Base-by-base conservation (phyloP, 2,329 filamentous ascomycete genomes). In the Alternaria gansuensis region DNA sequence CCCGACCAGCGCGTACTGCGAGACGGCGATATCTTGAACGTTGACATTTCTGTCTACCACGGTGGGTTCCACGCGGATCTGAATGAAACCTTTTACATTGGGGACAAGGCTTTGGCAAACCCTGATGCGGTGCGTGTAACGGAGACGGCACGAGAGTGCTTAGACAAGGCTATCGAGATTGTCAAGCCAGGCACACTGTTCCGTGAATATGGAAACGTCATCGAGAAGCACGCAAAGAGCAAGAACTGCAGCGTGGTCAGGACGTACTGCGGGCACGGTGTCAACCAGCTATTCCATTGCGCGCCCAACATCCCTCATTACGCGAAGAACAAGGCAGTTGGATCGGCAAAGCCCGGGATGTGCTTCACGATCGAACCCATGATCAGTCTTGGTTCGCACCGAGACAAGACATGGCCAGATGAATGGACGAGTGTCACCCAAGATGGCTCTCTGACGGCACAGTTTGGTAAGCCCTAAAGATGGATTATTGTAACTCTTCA, bases 321-420 rank as follows among this genome's bases (percentile, higher is more conserved):
- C 74, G 94, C 90, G 57, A 98, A 97, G 84, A 99, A 98, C 81
- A 99, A 98, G 86, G 92, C 94, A 0, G 90, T 97, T 1, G 95
- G 95, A 48, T 88, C 91, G 69, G 95, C 93, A 60, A 97, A 97
- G 82, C 89, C 92, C 0, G 95, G 95, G 53, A 97, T 98, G 93
- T 97, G 93, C 65, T 99, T 99, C 73, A 99, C 95, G 0, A 99
- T 99, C 62, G 95, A 99, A 81, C 95, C 95, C 14, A 99, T 99
- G 95, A 93, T 99, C 75, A 93, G 92, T 39, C 79, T 97, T 54
- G 95, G 95, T 58, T 93, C 91, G 61, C 91, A 97, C 79, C 88
- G 88, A 63, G 95, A 99, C 75, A 90, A 95, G 77, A 98, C 93
- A 0, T 99, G 95, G 95, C 95, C 95, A 0, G 95, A 99, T 77